Percentiles rank a stretch among this genome's conserved stretches.
Conservation (phyloP, 352 stramenopile genomes). For the Aphanomyces invadans region DNA sequence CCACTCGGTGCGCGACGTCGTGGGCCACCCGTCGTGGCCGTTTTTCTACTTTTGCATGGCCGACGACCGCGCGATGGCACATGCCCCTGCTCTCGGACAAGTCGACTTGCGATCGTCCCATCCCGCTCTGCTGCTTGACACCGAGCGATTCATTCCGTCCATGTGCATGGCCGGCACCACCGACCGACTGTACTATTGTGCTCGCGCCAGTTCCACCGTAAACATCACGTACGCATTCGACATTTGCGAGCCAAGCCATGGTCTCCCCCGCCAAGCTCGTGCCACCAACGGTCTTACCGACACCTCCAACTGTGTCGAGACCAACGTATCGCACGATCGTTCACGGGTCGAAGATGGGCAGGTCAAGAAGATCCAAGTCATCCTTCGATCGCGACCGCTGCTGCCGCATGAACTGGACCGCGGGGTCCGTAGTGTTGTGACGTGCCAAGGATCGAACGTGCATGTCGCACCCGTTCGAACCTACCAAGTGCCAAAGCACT, state of each 20-base stretch:
- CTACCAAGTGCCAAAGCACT: conserved; percentile 14
- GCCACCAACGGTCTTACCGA: too few relatives aligned
- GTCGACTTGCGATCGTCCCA: background rate
- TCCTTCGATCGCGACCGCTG: conserved; percentile 20
- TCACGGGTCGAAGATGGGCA: too few relatives aligned
- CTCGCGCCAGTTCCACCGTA: background rate
- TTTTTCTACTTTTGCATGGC: background rate
- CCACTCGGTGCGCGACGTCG: background rate
- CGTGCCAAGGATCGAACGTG: conserved; percentile 8
- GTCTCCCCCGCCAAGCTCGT: too few relatives aligned
- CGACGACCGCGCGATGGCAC: background rate
- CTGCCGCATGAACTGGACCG: conserved; percentile 13
- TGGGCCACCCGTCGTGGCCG: background rate
- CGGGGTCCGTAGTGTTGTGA: conserved; percentile 10
- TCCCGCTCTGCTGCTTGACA: background rate
- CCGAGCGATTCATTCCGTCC: background rate
- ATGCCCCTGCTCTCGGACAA: background rate
- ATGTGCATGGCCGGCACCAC: background rate
- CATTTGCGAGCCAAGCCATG: too few relatives aligned
- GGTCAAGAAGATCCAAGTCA: conserved; percentile 19
- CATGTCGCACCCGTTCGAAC: conserved; percentile 11
- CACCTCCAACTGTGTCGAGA: too few relatives aligned
- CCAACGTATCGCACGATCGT: too few relatives aligned
- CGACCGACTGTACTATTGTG: conserved; percentile 2
- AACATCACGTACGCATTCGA: background rate